Conservation (phyloP, 805 yeast species). For the Lachancea mirantina region DNA sequence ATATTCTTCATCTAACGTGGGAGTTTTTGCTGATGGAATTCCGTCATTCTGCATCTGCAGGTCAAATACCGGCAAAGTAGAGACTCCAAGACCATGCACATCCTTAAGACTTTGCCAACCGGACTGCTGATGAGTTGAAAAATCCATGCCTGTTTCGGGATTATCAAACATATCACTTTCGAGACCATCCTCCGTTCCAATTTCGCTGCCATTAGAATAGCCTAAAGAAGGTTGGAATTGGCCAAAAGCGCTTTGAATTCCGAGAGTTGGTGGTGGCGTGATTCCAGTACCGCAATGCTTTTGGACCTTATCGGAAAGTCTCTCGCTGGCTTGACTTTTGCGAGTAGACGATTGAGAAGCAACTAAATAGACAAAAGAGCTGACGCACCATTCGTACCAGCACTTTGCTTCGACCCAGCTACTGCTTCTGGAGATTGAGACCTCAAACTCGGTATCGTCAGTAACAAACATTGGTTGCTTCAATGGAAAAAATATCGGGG, state of each 20-base stretch:
- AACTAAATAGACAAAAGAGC: conserved; percentile 41
- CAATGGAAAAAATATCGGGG: conserved; percentile 60
- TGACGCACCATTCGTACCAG: conserved; percentile 67
- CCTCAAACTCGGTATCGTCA: conserved; percentile 49
- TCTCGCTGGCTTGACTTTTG: conserved; percentile 1
- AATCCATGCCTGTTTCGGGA: conserved; percentile 5
- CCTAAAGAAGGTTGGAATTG: conserved; percentile 8
- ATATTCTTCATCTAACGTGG: conserved; percentile 24
- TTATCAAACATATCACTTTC: conserved; percentile 7
- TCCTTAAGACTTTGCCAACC: conserved; percentile 30
- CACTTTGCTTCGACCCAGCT: conserved; percentile 33
- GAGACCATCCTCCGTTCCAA: background rate
- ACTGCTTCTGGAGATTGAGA: conserved; percentile 43
- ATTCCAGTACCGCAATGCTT: too few species aligned
- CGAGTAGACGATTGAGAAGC: conserved; percentile 19
- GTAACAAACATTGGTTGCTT: conserved; percentile 44
- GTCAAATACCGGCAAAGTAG: conserved; percentile 7
- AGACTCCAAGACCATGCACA: conserved; percentile 19
- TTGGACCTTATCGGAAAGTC: background rate
- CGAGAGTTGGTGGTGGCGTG: conserved; percentile 5
- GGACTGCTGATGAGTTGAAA: conserved; percentile 14
- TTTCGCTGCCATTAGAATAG: too few species aligned
- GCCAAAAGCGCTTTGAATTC: conserved; percentile 6
- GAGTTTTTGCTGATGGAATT: conserved; percentile 2
- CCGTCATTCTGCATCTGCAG: conserved; percentile 2